Evolutionary conservation across 345 rosid genomes (phyloP).

Genomic region (Gossypium raimondii): DNA sequence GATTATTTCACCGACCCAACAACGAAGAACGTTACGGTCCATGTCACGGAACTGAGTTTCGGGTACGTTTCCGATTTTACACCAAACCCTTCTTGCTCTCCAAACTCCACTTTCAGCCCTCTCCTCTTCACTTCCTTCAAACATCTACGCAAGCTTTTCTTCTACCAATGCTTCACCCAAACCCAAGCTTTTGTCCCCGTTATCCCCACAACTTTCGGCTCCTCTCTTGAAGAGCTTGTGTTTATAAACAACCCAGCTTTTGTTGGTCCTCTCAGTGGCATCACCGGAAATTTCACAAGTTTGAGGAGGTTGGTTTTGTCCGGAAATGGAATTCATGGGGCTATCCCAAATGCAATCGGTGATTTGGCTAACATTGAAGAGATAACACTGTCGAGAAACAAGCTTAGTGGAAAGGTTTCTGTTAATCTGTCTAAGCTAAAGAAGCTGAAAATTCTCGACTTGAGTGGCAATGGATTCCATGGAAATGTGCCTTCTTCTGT

Average conservation of each 20-base stretch:
- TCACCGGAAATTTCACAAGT: slow-evolving; percentile 40
- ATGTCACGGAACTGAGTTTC: slow-evolving; percentile 52
- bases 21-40: slow-evolving; percentile 26
- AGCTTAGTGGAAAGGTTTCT: slow-evolving; percentile 40
- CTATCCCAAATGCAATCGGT: slow-evolving; percentile 34
- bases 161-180: slow-evolving; percentile 58
- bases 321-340: slow-evolving; percentile 58
- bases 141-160: slow-evolving; percentile 54
- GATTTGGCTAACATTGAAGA: slow-evolving; percentile 43
- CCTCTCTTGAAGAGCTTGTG: slow-evolving; percentile 51
- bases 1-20: slow-evolving; percentile 32
- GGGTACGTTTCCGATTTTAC: slow-evolving; percentile 60
- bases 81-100: slow-evolving; percentile 57
- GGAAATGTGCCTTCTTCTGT: slow-evolving; percentile 41
- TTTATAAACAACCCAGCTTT: slow-evolving; percentile 54
- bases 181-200: slow-evolving; percentile 29
- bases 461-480: slow-evolving; percentile 43
- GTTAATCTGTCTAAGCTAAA: slow-evolving; percentile 28
- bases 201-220: slow-evolving; percentile 35
- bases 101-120: slow-evolving; percentile 47
- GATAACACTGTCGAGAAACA: slow-evolving; percentile 53
- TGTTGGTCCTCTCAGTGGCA: slow-evolving; percentile 33
- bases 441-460: slow-evolving; percentile 44
- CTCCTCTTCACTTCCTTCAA: slow-evolving; percentile 49
- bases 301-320: slow-evolving; percentile 46